Evolutionary conservation across 116 monocot species (phyloP), one percentile per base, ranked within the genome.

Genomic region (Iris pallida): DNA sequence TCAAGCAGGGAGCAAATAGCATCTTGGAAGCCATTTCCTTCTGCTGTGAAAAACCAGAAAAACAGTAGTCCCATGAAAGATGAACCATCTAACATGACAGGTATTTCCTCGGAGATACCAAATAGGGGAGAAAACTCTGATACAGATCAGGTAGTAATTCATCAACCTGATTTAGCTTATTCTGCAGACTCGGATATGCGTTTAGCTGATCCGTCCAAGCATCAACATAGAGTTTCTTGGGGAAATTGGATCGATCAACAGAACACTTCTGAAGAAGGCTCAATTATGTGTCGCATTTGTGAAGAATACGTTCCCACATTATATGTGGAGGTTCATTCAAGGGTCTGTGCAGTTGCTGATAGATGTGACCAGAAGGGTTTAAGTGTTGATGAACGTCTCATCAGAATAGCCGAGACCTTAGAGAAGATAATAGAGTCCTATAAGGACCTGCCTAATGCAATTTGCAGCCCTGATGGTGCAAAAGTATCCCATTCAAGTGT

Each of bases 221-320:
- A 90, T 65, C 87, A 78, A 59, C 94, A 83, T 60, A 82, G 88
- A 65, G 60, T 70, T 57, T 94, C 90, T 53, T 90, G 94, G 94
- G 94, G 94, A 48, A 63, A 90, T 57, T 94, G 94, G 94, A 74
- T 77, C 57, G 94, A 94, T 76, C 94, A 90, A 45, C 90, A 78
- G 49, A 80, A 64, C 69, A 68, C 75, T 69, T 75, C 78, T 70
- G 90, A 90, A 62, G 88, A 88, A 2, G 72, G 81, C 52, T 81
- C 90, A 75, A 94, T 90, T 59, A 90, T 90, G 82, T 94, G 94
- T 67, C 90, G 94, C 43, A 94, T 94, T 68, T 94, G 94, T 71
- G 94, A 94, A 71, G 90, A 94, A 75, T 74, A 90, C 83, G 94
- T 94, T 74, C 85, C 85, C 6, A 94, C 85, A 61, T 76, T 64